These are phyloP conservation scores for Ceratobasidium sp. DNA, from an alignment of 1,284 basidiomycete genomes.

Conservation along the genomic window DNA sequence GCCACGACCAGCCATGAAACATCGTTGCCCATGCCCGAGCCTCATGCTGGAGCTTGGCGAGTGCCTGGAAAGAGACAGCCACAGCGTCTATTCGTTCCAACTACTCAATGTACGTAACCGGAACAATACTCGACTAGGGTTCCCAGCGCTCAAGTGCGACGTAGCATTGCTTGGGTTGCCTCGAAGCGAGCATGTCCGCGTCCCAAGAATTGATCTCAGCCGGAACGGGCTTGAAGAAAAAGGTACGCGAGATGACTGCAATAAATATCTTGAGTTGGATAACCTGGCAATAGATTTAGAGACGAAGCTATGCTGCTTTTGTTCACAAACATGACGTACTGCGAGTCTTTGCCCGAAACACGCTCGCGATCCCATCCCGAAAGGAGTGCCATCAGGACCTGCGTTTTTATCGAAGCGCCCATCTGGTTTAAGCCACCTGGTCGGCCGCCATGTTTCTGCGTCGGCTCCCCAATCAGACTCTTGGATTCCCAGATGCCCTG, in stretches of 20 bases:
- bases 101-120: too few species aligned
- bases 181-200: neutral
- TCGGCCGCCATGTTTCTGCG: conserved; percentile 23
- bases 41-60: too few species aligned
- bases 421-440: conserved; percentile 15
- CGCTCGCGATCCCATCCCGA: conserved; percentile 18
- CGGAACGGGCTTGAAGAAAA: conserved; percentile 3
- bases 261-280: conserved; percentile 21
- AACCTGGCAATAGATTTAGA: too few species aligned
- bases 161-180: conserved; percentile 3
- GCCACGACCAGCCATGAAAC: too few species aligned
- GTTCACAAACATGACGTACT: conserved; percentile 4
- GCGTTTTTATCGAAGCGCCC: conserved; percentile 12
- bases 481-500: too few species aligned
- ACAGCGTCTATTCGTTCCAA: too few species aligned
- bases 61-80: too few species aligned
- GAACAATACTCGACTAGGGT: neutral
- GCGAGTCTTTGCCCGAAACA: conserved; percentile 35
- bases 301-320: too few species aligned
- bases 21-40: too few species aligned
- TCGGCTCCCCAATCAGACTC: conserved; percentile 30
- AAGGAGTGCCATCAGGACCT: conserved; percentile 14
- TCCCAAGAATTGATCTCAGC: neutral
- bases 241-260: neutral
- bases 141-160: conserved; percentile 9